phyloP scores from a whole-genome alignment of 345 rosid species.

The Hypericum androsaemum region DNA sequence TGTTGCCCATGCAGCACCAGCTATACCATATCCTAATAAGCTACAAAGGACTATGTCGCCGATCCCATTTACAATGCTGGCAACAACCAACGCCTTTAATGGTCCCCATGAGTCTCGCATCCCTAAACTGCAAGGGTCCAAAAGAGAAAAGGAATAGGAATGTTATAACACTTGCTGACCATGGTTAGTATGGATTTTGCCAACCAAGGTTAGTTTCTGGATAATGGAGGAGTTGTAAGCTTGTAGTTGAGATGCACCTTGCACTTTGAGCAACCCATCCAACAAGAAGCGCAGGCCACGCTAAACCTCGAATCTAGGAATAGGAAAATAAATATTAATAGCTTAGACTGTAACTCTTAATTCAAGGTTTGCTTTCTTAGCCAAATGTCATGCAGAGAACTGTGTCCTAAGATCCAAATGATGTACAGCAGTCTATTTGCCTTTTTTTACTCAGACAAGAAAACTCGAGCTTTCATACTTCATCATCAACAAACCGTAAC shows the following conservation, averaged over 20 bases:
- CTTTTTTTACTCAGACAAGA: no score
- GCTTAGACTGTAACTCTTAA: no score
- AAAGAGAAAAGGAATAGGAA: constrained; percentile 4
- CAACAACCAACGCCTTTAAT: constrained; percentile 68
- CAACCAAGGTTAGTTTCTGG: no score
- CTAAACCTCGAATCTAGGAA: constrained; percentile 72
- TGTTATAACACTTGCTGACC: not conserved
- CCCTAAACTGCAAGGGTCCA: constrained; percentile 52
- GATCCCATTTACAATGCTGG: constrained; percentile 59
- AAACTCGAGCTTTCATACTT: no score
- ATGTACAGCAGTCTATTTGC: no score
- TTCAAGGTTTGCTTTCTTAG: no score
- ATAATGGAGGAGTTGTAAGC: no score
- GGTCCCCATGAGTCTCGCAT: constrained; percentile 99
- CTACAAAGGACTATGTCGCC: constrained; percentile 74
- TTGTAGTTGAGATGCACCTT: constrained; percentile 35
- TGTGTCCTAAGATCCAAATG: no score
- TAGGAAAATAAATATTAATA: not conserved
- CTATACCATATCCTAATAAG: constrained; percentile 69
- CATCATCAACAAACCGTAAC: no score
- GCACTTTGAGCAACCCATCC: constrained; percentile 98
- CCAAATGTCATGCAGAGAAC: no score
- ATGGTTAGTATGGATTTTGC: no score
- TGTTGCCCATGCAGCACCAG: constrained; percentile 97
- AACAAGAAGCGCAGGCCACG: constrained; percentile 85